phyloP scores from a whole-genome alignment of 2,329 filamentous ascomycete species.

The Aspergillus brunneoviolaceus region DNA sequence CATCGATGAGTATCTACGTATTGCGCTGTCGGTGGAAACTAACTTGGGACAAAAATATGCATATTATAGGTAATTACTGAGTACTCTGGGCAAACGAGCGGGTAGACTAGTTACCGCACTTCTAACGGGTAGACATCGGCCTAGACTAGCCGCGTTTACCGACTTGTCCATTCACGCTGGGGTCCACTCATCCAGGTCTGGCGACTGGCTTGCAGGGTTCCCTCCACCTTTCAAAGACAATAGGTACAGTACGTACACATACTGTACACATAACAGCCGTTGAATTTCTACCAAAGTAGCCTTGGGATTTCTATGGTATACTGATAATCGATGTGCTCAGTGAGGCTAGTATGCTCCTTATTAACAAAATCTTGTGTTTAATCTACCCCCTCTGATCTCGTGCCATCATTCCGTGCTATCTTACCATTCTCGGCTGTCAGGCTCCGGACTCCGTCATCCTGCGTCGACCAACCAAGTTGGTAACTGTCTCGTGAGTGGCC shows the following conservation, averaged over 20 bases:
- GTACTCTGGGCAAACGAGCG: too few relatives aligned
- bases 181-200: too few relatives aligned
- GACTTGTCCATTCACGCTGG: too few relatives aligned
- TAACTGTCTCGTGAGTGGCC: constrained; percentile 23
- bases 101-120: too few relatives aligned
- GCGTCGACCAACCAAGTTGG: constrained; percentile 16
- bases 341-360: neutral
- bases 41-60: too few relatives aligned
- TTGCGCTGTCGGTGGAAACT: too few relatives aligned
- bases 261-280: neutral
- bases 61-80: too few relatives aligned
- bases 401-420: constrained; percentile 3
- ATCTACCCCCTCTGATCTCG: neutral
- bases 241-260: too few relatives aligned
- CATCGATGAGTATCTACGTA: too few relatives aligned
- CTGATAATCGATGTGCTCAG: neutral
- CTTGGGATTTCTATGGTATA: neutral
- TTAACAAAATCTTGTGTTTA: neutral
- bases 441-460: constrained; percentile 20
- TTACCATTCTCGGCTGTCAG: constrained; percentile 18
- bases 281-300: neutral
- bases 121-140: too few relatives aligned
- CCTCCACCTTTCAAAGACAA: neutral
- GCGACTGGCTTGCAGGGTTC: neutral
- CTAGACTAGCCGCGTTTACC: too few relatives aligned